Evolutionary conservation across 805 yeast genomes (phyloP), one percentile per base, ranked within the genome.

Genomic region (Candida palmyrensis): DNA sequence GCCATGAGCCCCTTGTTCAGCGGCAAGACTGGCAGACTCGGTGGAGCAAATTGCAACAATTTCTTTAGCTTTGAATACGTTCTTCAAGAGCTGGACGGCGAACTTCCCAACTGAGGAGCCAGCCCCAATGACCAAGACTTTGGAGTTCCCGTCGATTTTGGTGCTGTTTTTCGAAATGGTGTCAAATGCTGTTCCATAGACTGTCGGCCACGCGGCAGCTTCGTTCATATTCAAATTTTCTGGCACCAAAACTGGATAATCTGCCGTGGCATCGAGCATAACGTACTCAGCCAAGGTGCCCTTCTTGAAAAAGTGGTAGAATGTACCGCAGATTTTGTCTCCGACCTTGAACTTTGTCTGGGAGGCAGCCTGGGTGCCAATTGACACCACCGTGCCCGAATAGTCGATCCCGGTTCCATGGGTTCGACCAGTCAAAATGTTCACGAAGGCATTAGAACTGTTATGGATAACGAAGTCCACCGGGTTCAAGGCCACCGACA

Each of bases 111-210:
- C 88, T 9, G 79, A 59, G 1, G 92, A 77, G 6, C 82, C 79
- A 18, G 82, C 90, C 23, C 95, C 95, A 28, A 82, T 59, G 14
- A 85, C 68, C 30, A 82, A 62, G 3, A 82, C 72, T 38, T 66
- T 71, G 5, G 75, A 61, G 7, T 62, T 61, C 6, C 51, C 48
- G n/a, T n/a, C n/a, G 19, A 71, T 51, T 19, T 71, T 51, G 31
- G 66, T 48, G n/a, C n/a, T 62, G 30, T 61, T 50, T 42, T 49
- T 66, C 6, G 25, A 31, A 6, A 51, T 48, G n/a, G 24, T 28
- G 6, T 17, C 32, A 19, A 71, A 49, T 1, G 90, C 89, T 3
- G 94, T 80, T 14, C 77, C 75, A 43, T 71, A 75, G 0, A 75
- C 79, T 41, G 80, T 55, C 0, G 86, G 82, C 56, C 73, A 71